Evolutionary conservation across 2,329 filamentous ascomycete species (phyloP), one percentile per base, ranked within the genome.

Genomic region (Sarocladiaceae sp.): DNA sequence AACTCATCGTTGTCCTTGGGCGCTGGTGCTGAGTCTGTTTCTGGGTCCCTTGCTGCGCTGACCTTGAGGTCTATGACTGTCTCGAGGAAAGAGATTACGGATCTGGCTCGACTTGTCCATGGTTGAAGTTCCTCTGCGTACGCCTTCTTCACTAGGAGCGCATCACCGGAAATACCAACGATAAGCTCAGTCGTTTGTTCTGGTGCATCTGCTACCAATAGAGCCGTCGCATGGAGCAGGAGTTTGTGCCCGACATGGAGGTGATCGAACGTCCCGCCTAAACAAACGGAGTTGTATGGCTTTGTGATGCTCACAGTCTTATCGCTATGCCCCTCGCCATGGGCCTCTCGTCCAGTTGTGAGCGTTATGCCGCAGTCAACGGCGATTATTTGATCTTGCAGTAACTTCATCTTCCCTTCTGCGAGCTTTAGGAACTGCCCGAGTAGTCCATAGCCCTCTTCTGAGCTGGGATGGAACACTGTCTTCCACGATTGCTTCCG

Each of bases 221-320:
- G 80, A 0, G 86, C 82, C 0, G 88, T 89, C 55, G 92, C 92
- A n/a, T 92, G 91, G 18, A 99, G 80, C 18, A 99, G 80, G n/a
- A 97, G 77, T 71, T 97, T 99, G 73, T 99, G 94, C 5, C 94
- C 94, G 3, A 89, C 85, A 65, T 99, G 94, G 20, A 99, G 79
- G 69, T 97, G 91, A 67, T 99, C 94, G 70, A 97, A 99, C 0
- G 94, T 99, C 10, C 94, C 94, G 26, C 93, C 94, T 12, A 97
- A 82, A 50, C 87, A 89, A 48, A 95, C 87, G 2, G 57, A 63
- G 3, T 55, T 54, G 55, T 68, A 69, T 36, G 17, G 31, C 18
- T 39, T 44, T 7, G 23, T 44, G 15, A 44, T 26, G 1, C 54
- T 42, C n/a, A 37, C 5, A 1, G 54, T n/a, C 3, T 46, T 7